A percentile compares a stretch with the other conserved stretches of the same genome.
Conservation (phyloP, 2,329 filamentous ascomycete genomes). For the Ambrosiella beaveri region DNA sequence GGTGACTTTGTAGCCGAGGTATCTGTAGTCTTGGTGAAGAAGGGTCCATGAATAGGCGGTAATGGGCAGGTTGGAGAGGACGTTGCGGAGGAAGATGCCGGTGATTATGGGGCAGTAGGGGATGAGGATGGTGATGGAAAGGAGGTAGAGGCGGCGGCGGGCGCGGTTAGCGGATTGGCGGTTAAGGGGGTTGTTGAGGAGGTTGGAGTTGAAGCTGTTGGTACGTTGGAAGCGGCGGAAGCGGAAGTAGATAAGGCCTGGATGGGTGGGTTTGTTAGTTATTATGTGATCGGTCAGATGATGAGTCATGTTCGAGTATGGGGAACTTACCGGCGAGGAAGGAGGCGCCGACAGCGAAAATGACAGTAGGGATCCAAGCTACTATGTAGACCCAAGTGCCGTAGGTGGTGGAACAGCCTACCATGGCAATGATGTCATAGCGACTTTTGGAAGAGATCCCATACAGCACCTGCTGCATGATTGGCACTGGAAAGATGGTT, state of each 20-base stretch:
- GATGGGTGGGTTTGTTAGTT: conserved; percentile 21
- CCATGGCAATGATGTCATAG: conserved; percentile 31
- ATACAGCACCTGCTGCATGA: conserved; percentile 31
- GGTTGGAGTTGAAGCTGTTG: conserved; percentile 23
- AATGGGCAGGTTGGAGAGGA: conserved; percentile 19
- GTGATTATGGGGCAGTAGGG: conserved; percentile 33
- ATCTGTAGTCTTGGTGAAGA: conserved; percentile 22
- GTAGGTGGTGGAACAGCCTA: conserved; percentile 31
- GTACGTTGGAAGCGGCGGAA: conserved; percentile 29
- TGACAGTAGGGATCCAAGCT: conserved; percentile 28
- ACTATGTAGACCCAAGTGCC: conserved; percentile 33
- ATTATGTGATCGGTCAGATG: neutral
- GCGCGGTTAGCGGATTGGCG: conserved; percentile 23
- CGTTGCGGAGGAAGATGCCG: conserved; percentile 25
- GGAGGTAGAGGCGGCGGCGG: conserved; percentile 35
- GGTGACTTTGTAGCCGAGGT: conserved; percentile 20
- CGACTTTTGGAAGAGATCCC: conserved; percentile 31
- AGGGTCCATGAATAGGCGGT: conserved; percentile 24
- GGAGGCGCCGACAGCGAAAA: conserved; percentile 27
- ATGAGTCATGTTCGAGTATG: conserved; percentile 2
- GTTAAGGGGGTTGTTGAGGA: conserved; percentile 7
- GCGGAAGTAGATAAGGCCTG: conserved; percentile 23
- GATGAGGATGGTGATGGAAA: conserved; percentile 33
- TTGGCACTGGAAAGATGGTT: conserved; percentile 36
- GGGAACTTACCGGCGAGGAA: conserved; percentile 30